A percentile compares a stretch with the other conserved stretches of the same genome.
These are phyloP conservation scores for Hanseniaspora pseudoguilliermondii DNA, from an alignment of 805 yeast genomes.

Conservation along the genomic window DNA sequence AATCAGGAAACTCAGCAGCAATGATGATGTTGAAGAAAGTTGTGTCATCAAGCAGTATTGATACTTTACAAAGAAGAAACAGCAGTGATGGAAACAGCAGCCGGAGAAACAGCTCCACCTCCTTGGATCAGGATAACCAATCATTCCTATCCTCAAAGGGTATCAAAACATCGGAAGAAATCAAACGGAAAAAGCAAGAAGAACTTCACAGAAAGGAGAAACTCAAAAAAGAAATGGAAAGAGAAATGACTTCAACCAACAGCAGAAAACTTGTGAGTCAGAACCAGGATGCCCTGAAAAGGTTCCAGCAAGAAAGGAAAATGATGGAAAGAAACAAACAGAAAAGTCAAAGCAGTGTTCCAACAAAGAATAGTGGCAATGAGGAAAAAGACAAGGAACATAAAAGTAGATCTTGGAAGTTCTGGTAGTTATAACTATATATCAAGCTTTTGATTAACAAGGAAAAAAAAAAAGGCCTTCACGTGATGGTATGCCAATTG, in stretches of 20 bases:
- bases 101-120: not conserved
- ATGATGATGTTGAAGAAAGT: conserved; percentile 10
- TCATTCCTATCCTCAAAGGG: not conserved
- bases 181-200: not conserved
- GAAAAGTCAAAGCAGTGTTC: not conserved
- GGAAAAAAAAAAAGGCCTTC: not conserved
- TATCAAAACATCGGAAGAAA: not conserved
- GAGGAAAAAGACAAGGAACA: not conserved
- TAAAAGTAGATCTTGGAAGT: conserved; percentile 2
- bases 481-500: not conserved
- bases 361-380: not conserved
- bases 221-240: conserved; percentile 8
- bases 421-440: not conserved
- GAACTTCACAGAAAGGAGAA: not conserved
- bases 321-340: not conserved
- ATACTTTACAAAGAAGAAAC: not conserved
- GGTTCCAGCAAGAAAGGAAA: conserved; percentile 3
- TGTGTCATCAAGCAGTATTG: not conserved
- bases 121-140: not conserved
- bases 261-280: not conserved
- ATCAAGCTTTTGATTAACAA: not conserved
- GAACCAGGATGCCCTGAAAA: conserved; percentile 2
- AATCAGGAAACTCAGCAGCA: not conserved
- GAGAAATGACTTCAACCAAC: not conserved
- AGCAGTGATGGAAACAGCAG: not conserved